A percentile compares a stretch with the other conserved stretches of the same genome.
phyloP scores from a whole-genome alignment of 1,139 yeast genomes.

The Kodamaea sp. region DNA sequence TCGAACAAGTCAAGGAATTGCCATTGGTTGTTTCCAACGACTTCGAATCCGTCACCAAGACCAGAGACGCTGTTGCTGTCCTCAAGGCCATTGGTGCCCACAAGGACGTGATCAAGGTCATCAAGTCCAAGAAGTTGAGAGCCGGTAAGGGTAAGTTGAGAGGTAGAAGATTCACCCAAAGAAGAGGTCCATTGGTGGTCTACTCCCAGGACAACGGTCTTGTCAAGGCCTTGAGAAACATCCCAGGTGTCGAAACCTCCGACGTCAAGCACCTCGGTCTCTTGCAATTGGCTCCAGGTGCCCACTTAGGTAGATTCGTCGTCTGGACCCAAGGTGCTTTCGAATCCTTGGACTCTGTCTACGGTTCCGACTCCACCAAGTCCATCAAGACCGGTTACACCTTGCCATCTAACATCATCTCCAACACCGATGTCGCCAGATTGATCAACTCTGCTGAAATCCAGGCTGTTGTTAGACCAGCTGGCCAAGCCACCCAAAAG shows the following conservation, averaged over 20 bases:
- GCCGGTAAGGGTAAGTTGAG: constrained; percentile 99
- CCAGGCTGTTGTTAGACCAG: constrained; percentile 96
- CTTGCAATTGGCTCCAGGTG: constrained; percentile 99
- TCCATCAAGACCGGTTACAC: constrained; percentile 88
- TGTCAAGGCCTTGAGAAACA: constrained; percentile 98
- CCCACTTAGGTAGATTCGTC: constrained; percentile 99
- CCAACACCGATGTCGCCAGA: constrained; percentile 96
- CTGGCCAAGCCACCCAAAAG: constrained; percentile 93
- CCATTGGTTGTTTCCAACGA: constrained; percentile 97
- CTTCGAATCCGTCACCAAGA: constrained; percentile 89
- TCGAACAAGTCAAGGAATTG: constrained; percentile 96
- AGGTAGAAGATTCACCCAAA: constrained; percentile 99
- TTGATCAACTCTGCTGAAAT: constrained; percentile 99
- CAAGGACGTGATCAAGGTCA: constrained; percentile 96
- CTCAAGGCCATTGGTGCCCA: constrained; percentile 99
- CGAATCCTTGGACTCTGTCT: constrained; percentile 93
- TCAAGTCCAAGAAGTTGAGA: constrained; percentile 98
- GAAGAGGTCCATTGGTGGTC: constrained; percentile 99
- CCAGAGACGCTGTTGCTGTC: constrained; percentile 98
- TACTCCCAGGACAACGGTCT: constrained; percentile 97
- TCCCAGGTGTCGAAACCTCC: constrained; percentile 99
- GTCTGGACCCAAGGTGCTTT: constrained; percentile 99
- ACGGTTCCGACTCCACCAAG: constrained; percentile 90
- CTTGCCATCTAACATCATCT: constrained; percentile 89
- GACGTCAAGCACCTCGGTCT: constrained; percentile 91